A percentile compares a stretch with the other conserved stretches of the same genome.
Conservation (phyloP, 768 basidiomycete genomes). For the Exsudoporus frostii region DNA sequence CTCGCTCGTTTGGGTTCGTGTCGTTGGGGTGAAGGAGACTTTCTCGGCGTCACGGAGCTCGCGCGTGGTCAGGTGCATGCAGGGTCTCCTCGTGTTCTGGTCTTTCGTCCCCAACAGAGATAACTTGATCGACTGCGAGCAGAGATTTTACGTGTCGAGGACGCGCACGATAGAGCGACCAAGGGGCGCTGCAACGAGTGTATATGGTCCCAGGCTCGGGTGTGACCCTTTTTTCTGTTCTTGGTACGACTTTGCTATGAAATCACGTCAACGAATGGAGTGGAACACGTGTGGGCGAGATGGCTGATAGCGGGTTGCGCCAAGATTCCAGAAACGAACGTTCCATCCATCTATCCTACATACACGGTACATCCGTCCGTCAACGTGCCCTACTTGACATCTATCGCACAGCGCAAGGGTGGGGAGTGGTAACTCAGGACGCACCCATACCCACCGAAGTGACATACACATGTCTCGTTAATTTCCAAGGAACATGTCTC, state of each 20-base stretch:
- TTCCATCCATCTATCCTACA: slow-evolving; percentile 19
- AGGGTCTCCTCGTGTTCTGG: slow-evolving; percentile 25
- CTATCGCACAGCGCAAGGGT: not conserved
- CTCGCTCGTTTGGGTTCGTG: not conserved
- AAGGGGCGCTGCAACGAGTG: not conserved
- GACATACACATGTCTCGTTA: slow-evolving; percentile 22
- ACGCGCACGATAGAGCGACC: not conserved
- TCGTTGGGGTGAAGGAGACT: not conserved
- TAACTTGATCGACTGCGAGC: slow-evolving; percentile 5
- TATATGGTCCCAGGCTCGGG: not conserved
- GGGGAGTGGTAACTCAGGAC: slow-evolving; percentile 1
- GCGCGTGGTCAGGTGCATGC: slow-evolving; percentile 26
- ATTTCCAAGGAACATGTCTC: slow-evolving; percentile 27
- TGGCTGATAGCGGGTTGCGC: slow-evolving; percentile 6
- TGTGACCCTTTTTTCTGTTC: not conserved
- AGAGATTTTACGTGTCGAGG: slow-evolving; percentile 19
- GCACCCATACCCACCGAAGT: slow-evolving; percentile 10
- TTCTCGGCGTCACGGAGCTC: slow-evolving; percentile 20
- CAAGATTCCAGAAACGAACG: slow-evolving; percentile 8
- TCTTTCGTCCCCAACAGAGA: slow-evolving; percentile 4
- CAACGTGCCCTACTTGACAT: not conserved
- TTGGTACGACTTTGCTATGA: slow-evolving; percentile 1
- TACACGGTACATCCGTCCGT: not conserved
- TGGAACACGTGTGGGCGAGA: slow-evolving; percentile 19
- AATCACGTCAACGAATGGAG: slow-evolving; percentile 11